Evolutionary conservation across 192 early-diverging fungal genomes (phyloP), one percentile per base, ranked within the genome.

Genomic region (Coemansia sp.): DNA sequence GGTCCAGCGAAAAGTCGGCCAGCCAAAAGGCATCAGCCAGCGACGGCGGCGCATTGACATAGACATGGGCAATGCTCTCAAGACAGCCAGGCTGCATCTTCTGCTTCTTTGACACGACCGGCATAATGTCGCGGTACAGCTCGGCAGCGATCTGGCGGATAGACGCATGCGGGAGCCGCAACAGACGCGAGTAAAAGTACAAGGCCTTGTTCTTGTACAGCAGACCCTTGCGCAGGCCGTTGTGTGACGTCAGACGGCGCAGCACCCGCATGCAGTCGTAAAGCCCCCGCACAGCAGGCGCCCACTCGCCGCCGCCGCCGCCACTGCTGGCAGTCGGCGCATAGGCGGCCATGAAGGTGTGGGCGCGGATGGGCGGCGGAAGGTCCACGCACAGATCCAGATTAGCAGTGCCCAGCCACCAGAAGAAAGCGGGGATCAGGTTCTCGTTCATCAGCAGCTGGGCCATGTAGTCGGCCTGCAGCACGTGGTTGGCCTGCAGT

Each of bases 391-490:
- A 68, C 41, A 76, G 43, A 37, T 70, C 67, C 1, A 76, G 64
- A 10, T 64, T 63, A 9, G 74, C 70, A 6, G 79, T 82, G 15
- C 79, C 79, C 66, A 82, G 59, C 79, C 79, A 82, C 79, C 79
- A 82, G 59, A 82, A 82, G 44, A 76, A 16, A 0, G 79, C 79
- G 4, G 74, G 74, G 13, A 82, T 82, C 22, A 82, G 40, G 68
- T 82, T 76, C 50, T 76, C 70, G 62, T 82, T 82, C 73, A 82
- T 76, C 67, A 82, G 52, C 15, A 82, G 62, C 65, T 82, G 79
- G 9, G 79, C 73, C 44, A 75, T 39, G 44, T 76, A 82, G 65
- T 76, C 79, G 24, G 70, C 74, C 59, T 82, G 79, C 74, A 82
- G 27, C 16, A 76, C 74, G 50, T 82, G 73, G 70, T 70, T 70